A percentile compares a stretch with the other conserved stretches of the same genome.
Conservation (phyloP, 768 basidiomycete species). For the Calocera cornea region DNA sequence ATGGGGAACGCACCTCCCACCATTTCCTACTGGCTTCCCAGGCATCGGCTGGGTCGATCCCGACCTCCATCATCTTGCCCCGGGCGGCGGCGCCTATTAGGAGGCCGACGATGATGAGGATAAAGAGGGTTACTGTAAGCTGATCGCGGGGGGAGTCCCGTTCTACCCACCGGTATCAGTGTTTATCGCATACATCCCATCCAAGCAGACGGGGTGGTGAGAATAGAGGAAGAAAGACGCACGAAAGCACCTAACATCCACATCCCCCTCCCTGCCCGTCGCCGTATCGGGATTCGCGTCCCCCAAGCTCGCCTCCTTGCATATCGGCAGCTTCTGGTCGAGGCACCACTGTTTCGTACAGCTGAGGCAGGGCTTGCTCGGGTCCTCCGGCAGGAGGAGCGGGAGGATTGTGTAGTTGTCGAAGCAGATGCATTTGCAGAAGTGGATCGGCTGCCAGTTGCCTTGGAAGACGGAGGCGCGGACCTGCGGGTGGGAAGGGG, state of each 20-base stretch:
- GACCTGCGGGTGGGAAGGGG: too few species aligned
- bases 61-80: slow-evolving; percentile 44
- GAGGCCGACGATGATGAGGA: slow-evolving; percentile 75
- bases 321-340: slow-evolving; percentile 78
- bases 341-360: slow-evolving; percentile 95
- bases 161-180: slow-evolving; percentile 38
- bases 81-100: slow-evolving; percentile 74
- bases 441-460: slow-evolving; percentile 78
- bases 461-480: background rate
- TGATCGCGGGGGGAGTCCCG: slow-evolving; percentile 93
- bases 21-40: background rate
- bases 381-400: slow-evolving; percentile 66
- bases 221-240: slow-evolving; percentile 25
- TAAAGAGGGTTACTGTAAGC: slow-evolving; percentile 79
- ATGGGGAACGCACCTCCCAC: slow-evolving; percentile 11
- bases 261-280: slow-evolving; percentile 89
- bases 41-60: slow-evolving; percentile 1
- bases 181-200: slow-evolving; percentile 15
- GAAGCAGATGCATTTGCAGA: slow-evolving; percentile 93
- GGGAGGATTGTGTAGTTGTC: slow-evolving; percentile 76
- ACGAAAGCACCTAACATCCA: slow-evolving; percentile 94
- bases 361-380: slow-evolving; percentile 78
- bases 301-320: slow-evolving; percentile 65
- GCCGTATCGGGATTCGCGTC: slow-evolving; percentile 85
- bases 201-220: background rate